phyloP scores from a whole-genome alignment of 1,284 basidiomycete species.

The Ceratobasidium sp. region DNA sequence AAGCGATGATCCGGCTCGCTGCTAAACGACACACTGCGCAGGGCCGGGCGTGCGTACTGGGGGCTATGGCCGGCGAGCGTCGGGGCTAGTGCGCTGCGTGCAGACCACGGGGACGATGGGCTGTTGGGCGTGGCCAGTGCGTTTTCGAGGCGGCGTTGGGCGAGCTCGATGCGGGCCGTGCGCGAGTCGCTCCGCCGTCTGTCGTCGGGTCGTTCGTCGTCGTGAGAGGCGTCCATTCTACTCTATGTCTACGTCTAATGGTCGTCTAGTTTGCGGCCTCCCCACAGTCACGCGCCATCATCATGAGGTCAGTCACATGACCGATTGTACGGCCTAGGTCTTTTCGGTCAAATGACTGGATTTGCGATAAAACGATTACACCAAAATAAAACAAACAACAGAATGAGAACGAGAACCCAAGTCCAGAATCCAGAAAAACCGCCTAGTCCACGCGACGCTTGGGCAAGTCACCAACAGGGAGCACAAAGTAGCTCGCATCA shows the following conservation, averaged over 20 bases:
- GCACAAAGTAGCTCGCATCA: conserved; percentile 53
- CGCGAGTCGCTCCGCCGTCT: conserved; percentile 39
- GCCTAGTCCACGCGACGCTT: conserved; percentile 2
- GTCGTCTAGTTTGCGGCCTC: conserved; percentile 35
- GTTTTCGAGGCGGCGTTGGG: conserved; percentile 46
- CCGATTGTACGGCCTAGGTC: background rate
- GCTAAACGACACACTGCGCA: conserved; percentile 49
- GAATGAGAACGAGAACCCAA: conserved; percentile 3
- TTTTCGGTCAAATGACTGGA: conserved; percentile 8
- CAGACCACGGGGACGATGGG: conserved; percentile 44
- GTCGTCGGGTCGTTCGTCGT: conserved; percentile 22
- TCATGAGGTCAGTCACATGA: conserved; percentile 39
- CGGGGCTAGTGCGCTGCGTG: conserved; percentile 28
- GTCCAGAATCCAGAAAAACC: background rate
- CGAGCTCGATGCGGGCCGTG: conserved; percentile 41
- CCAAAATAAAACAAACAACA: background rate
- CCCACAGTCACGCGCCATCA: conserved; percentile 42
- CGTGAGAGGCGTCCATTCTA: conserved; percentile 37
- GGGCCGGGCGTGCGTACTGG: conserved; percentile 18
- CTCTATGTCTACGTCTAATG: conserved; percentile 41
- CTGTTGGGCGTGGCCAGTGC: conserved; percentile 44
- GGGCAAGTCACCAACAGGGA: conserved; percentile 42
- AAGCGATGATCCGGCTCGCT: conserved; percentile 45
- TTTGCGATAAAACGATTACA: conserved; percentile 1
- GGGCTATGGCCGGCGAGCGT: conserved; percentile 25